Base-by-base conservation (phyloP, 768 basidiomycete species). In the Lactifluus piperatus region DNA sequence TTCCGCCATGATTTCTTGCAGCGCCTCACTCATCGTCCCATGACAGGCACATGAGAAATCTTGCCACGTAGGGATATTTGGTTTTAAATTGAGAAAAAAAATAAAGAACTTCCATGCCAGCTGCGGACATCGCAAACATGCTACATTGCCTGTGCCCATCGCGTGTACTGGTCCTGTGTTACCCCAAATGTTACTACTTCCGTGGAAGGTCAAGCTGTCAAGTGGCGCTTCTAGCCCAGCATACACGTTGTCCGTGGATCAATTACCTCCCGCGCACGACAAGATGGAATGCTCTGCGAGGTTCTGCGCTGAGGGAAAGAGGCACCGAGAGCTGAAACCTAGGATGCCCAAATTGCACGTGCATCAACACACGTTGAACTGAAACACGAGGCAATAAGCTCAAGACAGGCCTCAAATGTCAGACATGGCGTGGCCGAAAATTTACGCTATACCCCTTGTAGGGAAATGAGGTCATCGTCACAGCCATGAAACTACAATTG, bases 281-380 rank as follows among this genome's bases (percentile, higher is more conserved):
- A n/a, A n/a, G n/a, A 80, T 36, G 49, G 78, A 51, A 57, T 80
- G 78, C 56, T 80, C 79, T 4, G 69, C 64, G 50, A 77, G 55
- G 50, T 79, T 66, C 55, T 77, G 75, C 0, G 68, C 73, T 3
- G 68, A 62, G 66, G 74, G 77, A 5, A 68, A 62, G 16, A 70
- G 62, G 69, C 69, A 75, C 76, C 79, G 58, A 14, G 6, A 24
- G 20, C 48, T 24, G 30, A 27, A 27, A 29, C 18, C 9, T 79
- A 80, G 1, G 47, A 80, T 59, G 45, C 71, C 76, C 72, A 68
- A 24, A 1, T 16, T 41, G 16, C 56, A 57, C 49, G 56, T 51
- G 56, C 36, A 57, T 57, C 56, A 57, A 8, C 39, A 6, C 49
- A 51, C 30, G 49, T 50, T 43, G 13, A 34, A 16, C 30, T 51